A percentile compares a stretch with the other conserved stretches of the same genome.
phyloP scores from a whole-genome alignment of 768 basidiomycete genomes.

The Artomyces pyxidatus region DNA sequence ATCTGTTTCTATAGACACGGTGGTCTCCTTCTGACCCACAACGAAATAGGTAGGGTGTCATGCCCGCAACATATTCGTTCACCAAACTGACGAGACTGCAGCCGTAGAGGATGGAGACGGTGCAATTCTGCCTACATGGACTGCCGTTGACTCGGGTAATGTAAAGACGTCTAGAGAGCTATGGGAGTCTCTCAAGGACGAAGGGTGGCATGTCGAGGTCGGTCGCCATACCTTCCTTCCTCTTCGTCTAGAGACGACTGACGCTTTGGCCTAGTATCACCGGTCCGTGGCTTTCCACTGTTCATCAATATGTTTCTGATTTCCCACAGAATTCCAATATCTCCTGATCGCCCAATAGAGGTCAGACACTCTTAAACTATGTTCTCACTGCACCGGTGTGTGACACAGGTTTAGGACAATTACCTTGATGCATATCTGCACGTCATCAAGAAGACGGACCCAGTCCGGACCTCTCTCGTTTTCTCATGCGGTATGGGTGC shows the following conservation, averaged over 20 bases:
- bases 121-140: constrained; percentile 89
- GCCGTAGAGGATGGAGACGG: constrained; percentile 62
- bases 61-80: no score
- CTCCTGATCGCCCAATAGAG: constrained; percentile 86
- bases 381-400: no score
- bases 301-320: constrained; percentile 1
- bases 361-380: no score
- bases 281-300: constrained; percentile 37
- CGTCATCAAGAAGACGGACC: constrained; percentile 74
- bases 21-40: constrained; percentile 87
- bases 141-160: constrained; percentile 71
- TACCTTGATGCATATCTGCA: constrained; percentile 91
- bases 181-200: constrained; percentile 66
- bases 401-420: constrained; percentile 74
- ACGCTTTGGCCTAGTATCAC: constrained; percentile 47
- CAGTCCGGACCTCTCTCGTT: constrained; percentile 72
- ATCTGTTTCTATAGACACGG: constrained; percentile 51
- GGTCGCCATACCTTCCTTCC: constrained; percentile 18
- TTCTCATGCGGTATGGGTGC: constrained; percentile 98
- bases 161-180: constrained; percentile 87
- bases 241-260: not conserved
- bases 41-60: constrained; percentile 82
- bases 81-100: constrained; percentile 9
- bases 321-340: constrained; percentile 76
- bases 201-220: constrained; percentile 93